phyloP scores from a whole-genome alignment of 225 moss, liverwort and hornwort genomes.

The Sphagnum contortum region DNA sequence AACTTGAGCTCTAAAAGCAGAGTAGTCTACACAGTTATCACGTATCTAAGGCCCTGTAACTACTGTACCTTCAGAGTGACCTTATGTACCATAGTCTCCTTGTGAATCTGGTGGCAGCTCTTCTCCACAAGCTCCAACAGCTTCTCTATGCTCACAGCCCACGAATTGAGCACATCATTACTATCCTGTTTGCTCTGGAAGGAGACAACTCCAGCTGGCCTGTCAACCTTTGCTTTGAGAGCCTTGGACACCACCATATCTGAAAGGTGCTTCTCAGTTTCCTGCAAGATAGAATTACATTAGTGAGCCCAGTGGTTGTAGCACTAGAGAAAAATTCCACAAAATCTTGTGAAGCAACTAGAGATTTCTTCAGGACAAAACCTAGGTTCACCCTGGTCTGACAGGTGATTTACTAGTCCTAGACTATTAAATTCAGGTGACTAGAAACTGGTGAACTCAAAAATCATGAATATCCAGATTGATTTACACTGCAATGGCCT shows the following conservation, averaged over 20 bases:
- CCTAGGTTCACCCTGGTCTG: no score
- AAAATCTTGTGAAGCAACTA: background rate
- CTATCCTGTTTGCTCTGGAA: conserved; percentile 94
- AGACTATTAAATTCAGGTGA: no score
- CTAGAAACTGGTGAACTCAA: no score
- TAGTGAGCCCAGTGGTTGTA: background rate
- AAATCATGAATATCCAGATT: no score
- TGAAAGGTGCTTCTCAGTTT: conserved; percentile 94
- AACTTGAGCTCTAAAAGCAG: no score
- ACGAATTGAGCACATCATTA: conserved; percentile 91
- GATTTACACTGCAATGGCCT: no score
- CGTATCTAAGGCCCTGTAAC: background rate
- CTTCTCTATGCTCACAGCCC: conserved; percentile 98
- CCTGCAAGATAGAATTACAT: conserved; percentile 26
- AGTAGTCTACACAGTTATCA: no score
- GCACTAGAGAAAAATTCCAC: background rate
- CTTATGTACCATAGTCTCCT: conserved; percentile 99
- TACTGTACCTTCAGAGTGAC: conserved; percentile 92
- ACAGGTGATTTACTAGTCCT: no score
- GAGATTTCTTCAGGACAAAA: no score
- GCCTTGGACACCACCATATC: conserved; percentile 99
- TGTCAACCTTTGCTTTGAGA: conserved; percentile 89
- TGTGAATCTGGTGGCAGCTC: conserved; percentile 99
- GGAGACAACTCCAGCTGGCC: conserved; percentile 88
- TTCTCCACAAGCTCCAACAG: conserved; percentile 98